Conservation (phyloP, 2,329 filamentous ascomycete species). For the Bipolaris zeicola region DNA sequence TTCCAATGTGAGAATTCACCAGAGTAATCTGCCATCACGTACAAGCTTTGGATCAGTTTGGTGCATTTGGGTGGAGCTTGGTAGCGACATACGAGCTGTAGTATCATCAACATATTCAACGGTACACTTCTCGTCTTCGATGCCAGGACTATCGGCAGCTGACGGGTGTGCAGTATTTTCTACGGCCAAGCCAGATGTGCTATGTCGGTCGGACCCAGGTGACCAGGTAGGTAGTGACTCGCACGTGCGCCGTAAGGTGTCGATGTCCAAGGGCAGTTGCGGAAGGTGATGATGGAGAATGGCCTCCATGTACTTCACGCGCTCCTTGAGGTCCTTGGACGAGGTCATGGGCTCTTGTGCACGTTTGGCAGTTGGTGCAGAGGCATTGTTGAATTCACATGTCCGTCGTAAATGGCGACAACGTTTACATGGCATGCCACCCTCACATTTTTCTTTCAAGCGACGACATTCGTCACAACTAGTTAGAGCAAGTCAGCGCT, state of each 20-base stretch:
- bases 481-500: slow-evolving; percentile 7
- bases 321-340: slow-evolving; percentile 13
- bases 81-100: slow-evolving; percentile 12
- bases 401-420: slow-evolving; percentile 59
- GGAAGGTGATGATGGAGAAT: slow-evolving; percentile 14
- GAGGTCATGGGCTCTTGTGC: background rate
- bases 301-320: slow-evolving; percentile 11
- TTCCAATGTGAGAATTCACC: slow-evolving; percentile 26
- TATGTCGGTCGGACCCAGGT: background rate
- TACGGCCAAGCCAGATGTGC: background rate
- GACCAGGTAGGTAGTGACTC: slow-evolving; percentile 6
- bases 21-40: slow-evolving; percentile 17
- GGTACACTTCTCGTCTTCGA: slow-evolving; percentile 14
- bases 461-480: slow-evolving; percentile 62
- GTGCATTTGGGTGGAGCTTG: background rate
- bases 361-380: slow-evolving; percentile 7
- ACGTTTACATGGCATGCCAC: slow-evolving; percentile 60
- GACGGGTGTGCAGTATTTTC: background rate
- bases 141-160: slow-evolving; percentile 12
- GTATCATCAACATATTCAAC: slow-evolving; percentile 14
- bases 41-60: slow-evolving; percentile 1
- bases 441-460: slow-evolving; percentile 63
- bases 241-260: slow-evolving; percentile 10
- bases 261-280: slow-evolving; percentile 10
- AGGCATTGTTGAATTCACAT: slow-evolving; percentile 40